Base-by-base conservation (phyloP, 2,329 filamentous ascomycete species). In the Neonectria neomacrospora region DNA sequence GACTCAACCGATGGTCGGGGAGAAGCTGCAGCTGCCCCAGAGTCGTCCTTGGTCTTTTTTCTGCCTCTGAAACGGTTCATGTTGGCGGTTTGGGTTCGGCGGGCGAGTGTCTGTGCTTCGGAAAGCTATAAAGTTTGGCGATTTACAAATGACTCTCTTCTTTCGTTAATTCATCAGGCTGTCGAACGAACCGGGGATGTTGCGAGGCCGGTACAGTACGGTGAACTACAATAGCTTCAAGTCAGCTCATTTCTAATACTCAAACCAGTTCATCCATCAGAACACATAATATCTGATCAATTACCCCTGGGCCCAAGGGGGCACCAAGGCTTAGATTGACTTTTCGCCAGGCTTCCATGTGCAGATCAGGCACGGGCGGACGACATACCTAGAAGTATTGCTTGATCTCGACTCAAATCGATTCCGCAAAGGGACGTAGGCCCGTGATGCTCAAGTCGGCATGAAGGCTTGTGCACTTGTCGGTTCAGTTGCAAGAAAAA, bases 51-150 rank as follows among this genome's bases (percentile, higher is more conserved):
- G 58, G 77, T 85, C 85, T 88, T 91, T 82, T 90, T 93, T 80
- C 90, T 90, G 52, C 83, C 89, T 71, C 91, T 84, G 75, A 94
- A 93, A 58, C 91, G 88, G 80, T 95, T 94, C 91, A 94, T 94
- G 18, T 28, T 74, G 59, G 50, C 32, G 54, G 54, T 53, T 57
- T 26, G 23, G 32, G 20, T 45, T 39, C 23, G 44, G 54, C n/a
- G 18, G 61, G 42, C 42, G 7, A 18, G 42, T n/a, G 20, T 26
- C 41, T 26, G 42, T 26, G 54, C 23, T 51, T 41, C 18, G 30
- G 9, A 23, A 34, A 14, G 16, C 34, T 50, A 11, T 22, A 8
- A 56, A 34, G 30, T 52, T 51, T 62, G 48, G 50, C 50, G 52
- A 30, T 54, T 37, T 59, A 58, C 18, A 59, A 45, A 41, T 56